Base-by-base conservation (phyloP, 495 filamentous ascomycete species). In the Glarea lozoyensis region DNA sequence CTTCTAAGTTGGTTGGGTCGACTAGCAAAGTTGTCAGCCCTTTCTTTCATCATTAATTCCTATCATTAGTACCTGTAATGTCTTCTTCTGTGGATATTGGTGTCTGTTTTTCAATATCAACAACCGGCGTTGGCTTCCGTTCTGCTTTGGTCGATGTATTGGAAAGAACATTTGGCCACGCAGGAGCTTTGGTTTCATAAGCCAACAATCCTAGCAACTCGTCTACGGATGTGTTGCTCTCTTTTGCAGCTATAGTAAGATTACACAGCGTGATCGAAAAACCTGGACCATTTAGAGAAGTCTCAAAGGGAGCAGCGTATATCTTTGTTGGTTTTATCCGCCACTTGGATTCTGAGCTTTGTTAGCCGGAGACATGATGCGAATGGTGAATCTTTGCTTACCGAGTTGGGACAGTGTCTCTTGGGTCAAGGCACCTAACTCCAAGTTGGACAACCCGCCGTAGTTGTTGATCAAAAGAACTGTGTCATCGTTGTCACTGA, bases 241-340 rank as follows among this genome's bases (percentile, higher is more conserved):
- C 59, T 36, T 57, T 57, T 1, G 69, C 66, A 0, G 64, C 57
- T 13, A 65, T 67, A 15, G 75, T 72, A 37, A 75, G 53, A 53
- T 81, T 81, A 40, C 74, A 60, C 24, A 81, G 59, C 0, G 74
- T 76, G 4, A 78, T 73, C 1, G 72, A 76, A 46, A 79, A 81
- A 4, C 74, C 76, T 2, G 75, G 74, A 3, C 73, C 76, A 50
- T 79, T 81, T 42, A 81, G 66, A 5, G 75, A 79, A 0, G 73
- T 76, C 56, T 79, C 75, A 34, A 81, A 57, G 42, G 68, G 68
- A 2, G 69, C 72, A 20, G 52, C 47, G 34, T 63, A 65, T 25
- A 66, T 59, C 15, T 60, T 56, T 4, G 44, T 50, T 0, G 64
- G 64, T n/a, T 34, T 47, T 18, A 63, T 63, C 5, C 62, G 57